Conservation (phyloP, 495 filamentous ascomycete species). For the Penicillium bialowiezense region DNA sequence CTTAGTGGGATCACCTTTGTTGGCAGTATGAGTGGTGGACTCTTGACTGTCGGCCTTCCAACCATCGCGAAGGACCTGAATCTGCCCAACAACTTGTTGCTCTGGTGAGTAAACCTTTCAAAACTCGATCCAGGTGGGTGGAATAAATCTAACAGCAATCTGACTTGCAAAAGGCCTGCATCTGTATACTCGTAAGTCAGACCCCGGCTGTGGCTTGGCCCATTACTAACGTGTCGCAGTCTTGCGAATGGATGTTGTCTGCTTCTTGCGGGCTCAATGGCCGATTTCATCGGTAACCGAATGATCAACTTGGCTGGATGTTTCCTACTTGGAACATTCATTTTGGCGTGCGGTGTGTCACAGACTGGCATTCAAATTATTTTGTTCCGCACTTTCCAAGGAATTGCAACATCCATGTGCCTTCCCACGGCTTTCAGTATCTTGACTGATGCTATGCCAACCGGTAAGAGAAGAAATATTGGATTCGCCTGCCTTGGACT, state of each 20-base stretch:
- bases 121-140: background rate
- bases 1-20: slow-evolving; percentile 21
- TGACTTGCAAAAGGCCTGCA: slow-evolving; percentile 13
- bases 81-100: slow-evolving; percentile 18
- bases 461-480: slow-evolving; percentile 46
- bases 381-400: slow-evolving; percentile 49
- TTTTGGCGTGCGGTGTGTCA: slow-evolving; percentile 45
- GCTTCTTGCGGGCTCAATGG: slow-evolving; percentile 48
- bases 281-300: slow-evolving; percentile 48
- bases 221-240: slow-evolving; percentile 8
- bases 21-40: slow-evolving; percentile 19
- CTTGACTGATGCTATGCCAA: slow-evolving; percentile 40
- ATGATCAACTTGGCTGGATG: slow-evolving; percentile 45
- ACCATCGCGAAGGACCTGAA: slow-evolving; percentile 18
- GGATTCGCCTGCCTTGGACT: slow-evolving; percentile 51
- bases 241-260: slow-evolving; percentile 49
- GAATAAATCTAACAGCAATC: background rate
- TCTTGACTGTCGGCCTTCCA: slow-evolving; percentile 20
- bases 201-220: background rate
- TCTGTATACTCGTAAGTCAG: slow-evolving; percentile 22
- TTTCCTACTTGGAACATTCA: slow-evolving; percentile 40
- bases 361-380: slow-evolving; percentile 47
- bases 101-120: slow-evolving; percentile 13
- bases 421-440: slow-evolving; percentile 51
- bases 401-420: slow-evolving; percentile 47